A percentile compares a stretch with the other conserved stretches of the same genome.
Evolutionary conservation across 2,329 filamentous ascomycete species (phyloP).

Genomic region (Beauveria sp.): DNA sequence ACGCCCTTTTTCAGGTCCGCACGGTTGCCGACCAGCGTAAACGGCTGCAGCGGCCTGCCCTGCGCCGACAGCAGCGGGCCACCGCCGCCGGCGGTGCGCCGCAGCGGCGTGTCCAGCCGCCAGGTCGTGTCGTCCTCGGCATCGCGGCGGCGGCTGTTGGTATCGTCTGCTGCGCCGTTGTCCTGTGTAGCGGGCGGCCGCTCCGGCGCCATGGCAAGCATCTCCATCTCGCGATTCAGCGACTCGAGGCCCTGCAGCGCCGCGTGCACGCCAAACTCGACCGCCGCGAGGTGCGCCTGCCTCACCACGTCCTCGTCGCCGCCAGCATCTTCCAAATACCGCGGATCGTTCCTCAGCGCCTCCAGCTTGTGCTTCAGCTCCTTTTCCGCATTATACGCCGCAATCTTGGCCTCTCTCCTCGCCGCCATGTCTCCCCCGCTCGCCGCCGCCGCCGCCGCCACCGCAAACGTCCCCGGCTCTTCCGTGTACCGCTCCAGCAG

Average conservation of each 20-base stretch:
- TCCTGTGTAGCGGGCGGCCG: slow-evolving; percentile 18
- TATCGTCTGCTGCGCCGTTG: slow-evolving; percentile 23
- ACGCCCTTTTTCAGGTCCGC: slow-evolving; percentile 71
- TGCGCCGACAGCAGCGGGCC: slow-evolving; percentile 70
- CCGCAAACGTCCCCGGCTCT: slow-evolving; percentile 58
- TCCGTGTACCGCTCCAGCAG: slow-evolving; percentile 68
- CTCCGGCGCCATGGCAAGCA: slow-evolving; percentile 67
- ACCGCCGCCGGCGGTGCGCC: slow-evolving; percentile 41
- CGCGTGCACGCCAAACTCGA: slow-evolving; percentile 67
- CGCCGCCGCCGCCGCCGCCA: slow-evolving; percentile 52
- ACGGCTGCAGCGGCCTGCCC: slow-evolving; percentile 83
- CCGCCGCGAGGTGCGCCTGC: slow-evolving; percentile 67
- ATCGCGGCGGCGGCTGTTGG: slow-evolving; percentile 30
- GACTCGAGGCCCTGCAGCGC: slow-evolving; percentile 84
- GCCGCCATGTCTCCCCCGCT: slow-evolving; percentile 49
- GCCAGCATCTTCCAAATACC: slow-evolving; percentile 53
- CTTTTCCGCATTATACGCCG: slow-evolving; percentile 77
- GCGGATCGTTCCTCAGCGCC: slow-evolving; percentile 35
- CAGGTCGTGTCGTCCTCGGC: slow-evolving; percentile 48
- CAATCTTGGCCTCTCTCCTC: slow-evolving; percentile 76
- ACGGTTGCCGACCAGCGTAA: slow-evolving; percentile 73
- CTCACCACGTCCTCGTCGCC: slow-evolving; percentile 82
- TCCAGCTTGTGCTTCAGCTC: slow-evolving; percentile 77
- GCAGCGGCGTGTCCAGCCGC: slow-evolving; percentile 60
- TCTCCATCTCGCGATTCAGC: slow-evolving; percentile 73